Percentiles rank a stretch among this genome's conserved stretches.
These are phyloP conservation scores for Zymoseptoria ardabiliae DNA, from an alignment of 2,329 filamentous ascomycete genomes.

Conservation along the genomic window DNA sequence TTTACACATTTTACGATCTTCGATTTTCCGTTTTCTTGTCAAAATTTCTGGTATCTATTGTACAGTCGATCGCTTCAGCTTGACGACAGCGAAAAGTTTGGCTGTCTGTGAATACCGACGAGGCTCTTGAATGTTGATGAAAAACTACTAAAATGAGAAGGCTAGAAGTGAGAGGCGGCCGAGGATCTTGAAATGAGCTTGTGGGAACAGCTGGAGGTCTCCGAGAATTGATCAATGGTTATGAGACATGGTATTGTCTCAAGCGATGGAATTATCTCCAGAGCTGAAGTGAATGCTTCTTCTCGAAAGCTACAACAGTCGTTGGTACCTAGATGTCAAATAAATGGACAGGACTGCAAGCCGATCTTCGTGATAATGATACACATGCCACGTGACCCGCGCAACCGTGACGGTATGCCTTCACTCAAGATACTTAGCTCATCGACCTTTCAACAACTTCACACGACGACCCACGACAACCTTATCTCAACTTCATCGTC, in stretches of 20 bases:
- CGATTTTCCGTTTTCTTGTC: constrained; percentile 3
- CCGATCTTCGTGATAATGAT: neutral
- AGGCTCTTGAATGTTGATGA: neutral
- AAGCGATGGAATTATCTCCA: neutral
- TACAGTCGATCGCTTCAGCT: neutral
- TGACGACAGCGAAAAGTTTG: neutral
- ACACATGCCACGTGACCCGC: neutral
- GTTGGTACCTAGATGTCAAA: neutral
- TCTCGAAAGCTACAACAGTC: neutral
- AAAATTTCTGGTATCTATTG: neutral
- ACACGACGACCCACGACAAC: neutral
- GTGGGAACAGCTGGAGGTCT: neutral
- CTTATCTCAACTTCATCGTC: neutral
- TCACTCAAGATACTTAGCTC: neutral
- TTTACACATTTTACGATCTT: neutral
- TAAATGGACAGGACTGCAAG: neutral
- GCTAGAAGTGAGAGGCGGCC: neutral
- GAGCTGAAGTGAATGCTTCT: neutral
- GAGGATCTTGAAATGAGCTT: neutral
- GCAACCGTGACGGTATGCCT: too few species aligned
- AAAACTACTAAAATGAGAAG: neutral
- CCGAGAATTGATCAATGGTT: neutral
- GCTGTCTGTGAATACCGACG: neutral
- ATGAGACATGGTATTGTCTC: neutral
- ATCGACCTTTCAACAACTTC: neutral